Evolutionary conservation across 345 rosid species (phyloP), one percentile per base, ranked within the genome.

Genomic region (Acer yangbiense): DNA sequence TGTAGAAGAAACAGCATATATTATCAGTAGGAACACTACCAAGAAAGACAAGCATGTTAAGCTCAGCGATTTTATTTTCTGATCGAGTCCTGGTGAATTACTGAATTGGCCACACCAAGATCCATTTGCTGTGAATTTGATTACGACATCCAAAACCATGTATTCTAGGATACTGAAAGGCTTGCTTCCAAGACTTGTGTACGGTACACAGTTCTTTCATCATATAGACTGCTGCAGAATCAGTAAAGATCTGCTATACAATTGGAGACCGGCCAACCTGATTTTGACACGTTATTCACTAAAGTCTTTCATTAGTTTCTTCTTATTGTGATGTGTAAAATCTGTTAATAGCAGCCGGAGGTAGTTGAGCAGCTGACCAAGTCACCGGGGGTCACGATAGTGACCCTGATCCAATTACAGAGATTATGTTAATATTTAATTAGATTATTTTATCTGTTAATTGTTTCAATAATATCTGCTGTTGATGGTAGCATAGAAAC

Each of bases 41-140:
- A 57, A 50, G 61, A 79, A 74, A 69, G 73, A 74, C 41, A 78
- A 85, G 81, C 61, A 7, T 6, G 77, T 70, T 76, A 90, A 87
- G 80, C 86, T 90, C 16, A 88, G 86, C 65, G 96, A 89, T 78
- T 86, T 86, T 80, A 88, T 90, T 75, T 91, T 91, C 81, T 91
- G 82, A 88, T 58, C 7, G 67, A 23, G 43, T 68, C 39, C 1
- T 54, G 9, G 25, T 20, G 32, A 68, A 32, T 32, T 32, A 32
- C 35, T 0, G 5, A 32, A 35, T 35, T 35, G 16, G 41, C 16
- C 67, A 10, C 65, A 32, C 48, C n/a, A 55, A 32, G 74, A 55
- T 73, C 25, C 2, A 7, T 43, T 60, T 43, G 23, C 64, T 48
- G 27, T 73, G 67, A 61, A 43, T 61, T 73, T 25, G 14, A 72